Conservation (phyloP, 768 basidiomycete species). For the Trametes cubensis region DNA sequence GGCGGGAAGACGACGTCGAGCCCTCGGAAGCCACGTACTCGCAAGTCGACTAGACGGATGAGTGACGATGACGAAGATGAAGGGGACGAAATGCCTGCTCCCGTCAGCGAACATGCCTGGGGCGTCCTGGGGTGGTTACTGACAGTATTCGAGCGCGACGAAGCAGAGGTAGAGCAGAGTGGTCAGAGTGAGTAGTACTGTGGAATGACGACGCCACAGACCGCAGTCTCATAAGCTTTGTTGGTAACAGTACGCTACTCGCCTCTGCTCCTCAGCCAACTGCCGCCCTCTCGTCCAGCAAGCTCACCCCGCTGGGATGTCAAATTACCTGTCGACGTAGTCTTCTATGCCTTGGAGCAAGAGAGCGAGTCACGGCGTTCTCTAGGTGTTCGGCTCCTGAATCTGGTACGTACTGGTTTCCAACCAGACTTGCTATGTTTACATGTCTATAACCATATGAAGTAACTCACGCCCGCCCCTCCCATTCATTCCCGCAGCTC, state of each 20-base stretch:
- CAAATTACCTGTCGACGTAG: slow-evolving; percentile 51
- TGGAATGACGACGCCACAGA: slow-evolving; percentile 4
- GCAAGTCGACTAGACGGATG: background rate
- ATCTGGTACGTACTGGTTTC: slow-evolving; percentile 31
- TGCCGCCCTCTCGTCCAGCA: slow-evolving; percentile 55
- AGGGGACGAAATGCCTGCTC: slow-evolving; percentile 30
- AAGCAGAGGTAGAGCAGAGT: slow-evolving; percentile 40
- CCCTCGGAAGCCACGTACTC: slow-evolving; percentile 12
- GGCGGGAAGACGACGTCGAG: slow-evolving; percentile 12
- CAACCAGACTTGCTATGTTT: background rate
- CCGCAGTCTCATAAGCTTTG: slow-evolving; percentile 18
- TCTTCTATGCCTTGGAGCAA: slow-evolving; percentile 35
- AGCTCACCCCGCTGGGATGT: slow-evolving; percentile 57
- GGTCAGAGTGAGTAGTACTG: slow-evolving; percentile 41
- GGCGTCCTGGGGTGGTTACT: slow-evolving; percentile 71
- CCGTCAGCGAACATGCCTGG: slow-evolving; percentile 70
- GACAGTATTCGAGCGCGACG: slow-evolving; percentile 68
- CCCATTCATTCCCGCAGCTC: slow-evolving; percentile 29
- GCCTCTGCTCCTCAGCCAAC: slow-evolving; percentile 47
- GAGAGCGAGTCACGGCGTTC: slow-evolving; percentile 22
- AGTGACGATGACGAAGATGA: slow-evolving; percentile 11
- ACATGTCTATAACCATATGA: background rate
- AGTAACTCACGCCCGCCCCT: background rate
- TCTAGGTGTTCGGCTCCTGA: slow-evolving; percentile 34
- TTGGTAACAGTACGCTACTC: slow-evolving; percentile 46